A percentile compares a stretch with the other conserved stretches of the same genome.
phyloP scores from a whole-genome alignment of 2,329 filamentous ascomycete genomes.

The Penicillium freii region DNA sequence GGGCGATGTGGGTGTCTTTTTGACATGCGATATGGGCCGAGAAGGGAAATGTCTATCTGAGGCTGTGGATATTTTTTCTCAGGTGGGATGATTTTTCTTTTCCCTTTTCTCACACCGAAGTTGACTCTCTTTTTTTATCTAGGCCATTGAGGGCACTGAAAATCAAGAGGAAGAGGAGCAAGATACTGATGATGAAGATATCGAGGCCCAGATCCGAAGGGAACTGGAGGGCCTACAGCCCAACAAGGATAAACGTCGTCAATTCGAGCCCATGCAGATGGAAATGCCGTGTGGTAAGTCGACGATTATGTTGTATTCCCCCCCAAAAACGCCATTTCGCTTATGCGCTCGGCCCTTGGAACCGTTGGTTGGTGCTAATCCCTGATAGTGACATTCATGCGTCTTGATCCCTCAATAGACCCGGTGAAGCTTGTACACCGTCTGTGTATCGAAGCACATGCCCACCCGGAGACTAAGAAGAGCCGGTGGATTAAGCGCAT shows the following conservation, averaged over 20 bases:
- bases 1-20: slow-evolving; percentile 62
- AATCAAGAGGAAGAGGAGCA: slow-evolving; percentile 22
- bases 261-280: slow-evolving; percentile 54
- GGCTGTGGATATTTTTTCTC: slow-evolving; percentile 56
- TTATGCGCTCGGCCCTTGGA: slow-evolving; percentile 9
- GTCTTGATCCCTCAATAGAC: slow-evolving; percentile 55
- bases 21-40: slow-evolving; percentile 61
- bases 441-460: slow-evolving; percentile 57
- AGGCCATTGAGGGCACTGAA: slow-evolving; percentile 15
- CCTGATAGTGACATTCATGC: slow-evolving; percentile 57
- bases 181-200: slow-evolving; percentile 49
- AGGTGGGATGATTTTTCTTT: slow-evolving; percentile 40
- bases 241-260: slow-evolving; percentile 45
- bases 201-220: slow-evolving; percentile 60
- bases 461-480: slow-evolving; percentile 51
- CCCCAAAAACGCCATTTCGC: slow-evolving; percentile 1
- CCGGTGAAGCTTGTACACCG: slow-evolving; percentile 59
- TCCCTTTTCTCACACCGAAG: not conserved
- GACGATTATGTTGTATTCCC: not conserved
- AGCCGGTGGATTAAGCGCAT: slow-evolving; percentile 60
- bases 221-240: slow-evolving; percentile 56
- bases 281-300: slow-evolving; percentile 50
- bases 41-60: slow-evolving; percentile 61
- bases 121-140: slow-evolving; percentile 6
- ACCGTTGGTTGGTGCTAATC: slow-evolving; percentile 25